Base-by-base conservation (phyloP, 2,329 filamentous ascomycete genomes). In the Acrocalymma vagum region DNA sequence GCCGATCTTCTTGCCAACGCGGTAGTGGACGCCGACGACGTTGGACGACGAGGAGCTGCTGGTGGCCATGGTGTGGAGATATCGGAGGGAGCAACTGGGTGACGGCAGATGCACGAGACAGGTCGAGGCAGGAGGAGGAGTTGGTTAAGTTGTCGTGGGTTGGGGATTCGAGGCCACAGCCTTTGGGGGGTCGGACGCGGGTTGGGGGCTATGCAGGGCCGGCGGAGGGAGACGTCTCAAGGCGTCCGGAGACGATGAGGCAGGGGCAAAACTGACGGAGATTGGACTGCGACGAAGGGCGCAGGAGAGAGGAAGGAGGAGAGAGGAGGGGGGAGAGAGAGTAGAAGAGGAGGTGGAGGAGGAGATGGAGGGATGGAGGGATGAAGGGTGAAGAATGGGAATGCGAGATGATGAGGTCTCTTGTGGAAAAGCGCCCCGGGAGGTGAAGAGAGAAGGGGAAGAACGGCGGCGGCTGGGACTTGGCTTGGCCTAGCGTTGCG, bases 1-100 rank as follows among this genome's bases (percentile, higher is more conserved):
- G 72, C 94, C 94, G 62, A 99, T 97, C 80, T 99, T 99, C 84
- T 97, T 97, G 63, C 94, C 94, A 57, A 99, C 94, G 57, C 94
- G 84, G 75, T 99, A 99, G 78, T 99, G 94, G 58, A 99, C 94
- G 70, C 94, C 94, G 65, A 97, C 94, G 59, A 99, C 94, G 75
- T 97, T 97, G 49, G 91, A 96, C 52, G 90, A 94, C 46, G 88
- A 90, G 53, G 88, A 93, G 50, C 90, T 85, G 88, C 89, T 92
- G n/a, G n/a, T n/a, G 44, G 90, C 85, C 90, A 94, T 94, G 69
- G 64, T 58, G 48, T 42, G 31, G 38, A 29, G 27, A 43, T 32
- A 29, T 28, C 24, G 52, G 38, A 38, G 40, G 41, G 34, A 42
- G 46, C 38, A 38, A 34, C 31, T 27, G 32, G 23, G 13, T 13